These are phyloP conservation scores for Hypoxylon intermedium DNA, from an alignment of 495 filamentous ascomycete species.

Conservation along the genomic window DNA sequence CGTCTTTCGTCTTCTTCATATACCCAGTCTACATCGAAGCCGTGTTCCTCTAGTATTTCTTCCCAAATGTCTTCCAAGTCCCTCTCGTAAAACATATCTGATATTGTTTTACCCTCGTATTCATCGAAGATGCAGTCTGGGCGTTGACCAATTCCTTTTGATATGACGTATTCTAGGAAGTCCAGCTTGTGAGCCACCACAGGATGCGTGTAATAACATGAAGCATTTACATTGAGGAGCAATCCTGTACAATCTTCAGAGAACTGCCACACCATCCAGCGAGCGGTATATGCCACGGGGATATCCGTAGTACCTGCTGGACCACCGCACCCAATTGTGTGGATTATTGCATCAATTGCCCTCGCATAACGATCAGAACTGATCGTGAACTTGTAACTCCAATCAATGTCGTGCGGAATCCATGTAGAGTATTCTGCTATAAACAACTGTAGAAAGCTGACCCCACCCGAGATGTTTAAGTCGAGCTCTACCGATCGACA, in stretches of 20 bases:
- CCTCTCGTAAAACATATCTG: neutral
- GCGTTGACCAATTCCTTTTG: constrained; percentile 7
- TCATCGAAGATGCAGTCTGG: constrained; percentile 17
- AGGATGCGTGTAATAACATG: neutral
- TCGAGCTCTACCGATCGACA: constrained; percentile 7
- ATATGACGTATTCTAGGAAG: constrained; percentile 16
- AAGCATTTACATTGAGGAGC: neutral
- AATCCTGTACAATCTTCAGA: neutral
- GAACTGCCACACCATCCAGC: neutral
- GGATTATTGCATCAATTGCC: constrained; percentile 3
- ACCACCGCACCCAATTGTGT: neutral
- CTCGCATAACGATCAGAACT: too few relatives aligned
- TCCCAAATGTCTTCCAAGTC: constrained; percentile 7
- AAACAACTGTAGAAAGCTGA: neutral
- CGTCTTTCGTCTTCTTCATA: constrained; percentile 14
- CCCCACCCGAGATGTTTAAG: neutral
- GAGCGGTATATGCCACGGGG: neutral
- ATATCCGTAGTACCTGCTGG: neutral
- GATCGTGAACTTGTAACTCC: too few relatives aligned
- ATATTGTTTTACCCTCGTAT: neutral
- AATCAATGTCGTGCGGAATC: too few relatives aligned
- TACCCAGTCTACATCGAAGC: constrained; percentile 20
- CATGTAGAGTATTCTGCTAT: neutral
- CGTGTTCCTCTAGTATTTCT: constrained; percentile 10
- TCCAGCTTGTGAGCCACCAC: neutral